Base-by-base conservation (phyloP, 2,329 filamentous ascomycete species). In the Exophiala sp. region DNA sequence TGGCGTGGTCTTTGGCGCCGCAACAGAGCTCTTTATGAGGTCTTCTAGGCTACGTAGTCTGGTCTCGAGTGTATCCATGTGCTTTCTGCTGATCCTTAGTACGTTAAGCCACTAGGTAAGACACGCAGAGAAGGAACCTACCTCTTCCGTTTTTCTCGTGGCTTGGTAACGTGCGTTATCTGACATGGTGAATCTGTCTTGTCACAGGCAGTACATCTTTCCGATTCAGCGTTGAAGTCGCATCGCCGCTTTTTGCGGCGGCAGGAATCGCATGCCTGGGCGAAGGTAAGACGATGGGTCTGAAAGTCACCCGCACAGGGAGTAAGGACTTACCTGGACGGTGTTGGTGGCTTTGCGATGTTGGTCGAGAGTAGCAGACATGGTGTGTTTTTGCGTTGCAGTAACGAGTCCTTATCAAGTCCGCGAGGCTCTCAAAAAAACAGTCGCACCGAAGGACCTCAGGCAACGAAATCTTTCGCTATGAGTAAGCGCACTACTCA, bases 101-200 rank as follows among this genome's bases (percentile, higher is more conserved):
- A 20, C 46, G 40, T 29, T 29, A 5, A 20, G 5, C 24, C 21
- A 9, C 33, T 14, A 18, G 8, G n/a, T 2, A 35, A n/a, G 20
- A 8, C 14, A 40, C 38, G 29, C 36, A 35, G 12, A 6, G 35
- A 20, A 9, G 20, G 11, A 14, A 45, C 29, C 33, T 80, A 95
- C 90, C 92, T 92, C 78, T 97, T 97, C 1, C 92, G 92, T 47
- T 91, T 91, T 69, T 88, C 92, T 58, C 92, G 83, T 80, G 97
- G 97, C 83, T 99, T 99, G 76, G 97, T 92, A 35, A 96, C 91
- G 69, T 96, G 90, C 0, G 94, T 97, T 69, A 96, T 96, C 63
- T 96, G 84, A 71, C 92, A 97, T 64, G 95, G 90, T 3, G 91
- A 96, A 78, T 96, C 96, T 78, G 96, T 96, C 71, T 96, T 96